phyloP scores from a whole-genome alignment of 352 stramenopile genomes.

The Globisporangium barbulae region DNA sequence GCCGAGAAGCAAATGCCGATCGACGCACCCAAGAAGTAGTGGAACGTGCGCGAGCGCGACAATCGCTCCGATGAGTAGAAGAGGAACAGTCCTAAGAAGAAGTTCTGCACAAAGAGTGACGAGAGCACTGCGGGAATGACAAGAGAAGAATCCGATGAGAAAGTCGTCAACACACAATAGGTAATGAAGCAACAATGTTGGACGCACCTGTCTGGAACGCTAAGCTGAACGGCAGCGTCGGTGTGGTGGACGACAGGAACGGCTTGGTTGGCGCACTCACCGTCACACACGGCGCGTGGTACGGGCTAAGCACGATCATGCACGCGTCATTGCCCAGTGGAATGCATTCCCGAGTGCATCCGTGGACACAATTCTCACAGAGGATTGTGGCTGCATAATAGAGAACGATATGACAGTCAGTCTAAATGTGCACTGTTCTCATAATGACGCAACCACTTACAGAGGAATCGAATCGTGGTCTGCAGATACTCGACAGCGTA shows the following conservation, averaged over 20 bases:
- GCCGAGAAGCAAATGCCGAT: conserved; percentile 78
- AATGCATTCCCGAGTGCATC: conserved; percentile 56
- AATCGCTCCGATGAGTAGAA: conserved; percentile 69
- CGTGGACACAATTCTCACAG: conserved; percentile 71
- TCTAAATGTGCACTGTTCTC: not conserved
- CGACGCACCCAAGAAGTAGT: conserved; percentile 67
- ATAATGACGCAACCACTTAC: conserved; percentile 21
- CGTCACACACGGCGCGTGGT: conserved; percentile 78
- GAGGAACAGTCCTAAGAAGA: conserved; percentile 59
- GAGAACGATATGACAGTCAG: not conserved
- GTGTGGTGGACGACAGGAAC: conserved; percentile 48
- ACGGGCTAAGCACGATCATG: conserved; percentile 68
- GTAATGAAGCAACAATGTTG: not conserved
- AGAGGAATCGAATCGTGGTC: conserved; percentile 42
- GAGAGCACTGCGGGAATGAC: conserved; percentile 43
- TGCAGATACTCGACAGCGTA: conserved; percentile 39
- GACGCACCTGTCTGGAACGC: conserved; percentile 70
- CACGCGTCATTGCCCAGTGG: conserved; percentile 28
- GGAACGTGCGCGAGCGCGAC: conserved; percentile 70
- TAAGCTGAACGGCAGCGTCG: conserved; percentile 44
- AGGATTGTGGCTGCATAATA: conserved; percentile 42
- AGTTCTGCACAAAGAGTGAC: conserved; percentile 71
- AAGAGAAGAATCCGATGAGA: conserved; percentile 6
- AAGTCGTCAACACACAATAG: not conserved
- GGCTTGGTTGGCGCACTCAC: conserved; percentile 47